Evolutionary conservation across 2,329 filamentous ascomycete genomes (phyloP).

Genomic region (Metarhizium robertsii): DNA sequence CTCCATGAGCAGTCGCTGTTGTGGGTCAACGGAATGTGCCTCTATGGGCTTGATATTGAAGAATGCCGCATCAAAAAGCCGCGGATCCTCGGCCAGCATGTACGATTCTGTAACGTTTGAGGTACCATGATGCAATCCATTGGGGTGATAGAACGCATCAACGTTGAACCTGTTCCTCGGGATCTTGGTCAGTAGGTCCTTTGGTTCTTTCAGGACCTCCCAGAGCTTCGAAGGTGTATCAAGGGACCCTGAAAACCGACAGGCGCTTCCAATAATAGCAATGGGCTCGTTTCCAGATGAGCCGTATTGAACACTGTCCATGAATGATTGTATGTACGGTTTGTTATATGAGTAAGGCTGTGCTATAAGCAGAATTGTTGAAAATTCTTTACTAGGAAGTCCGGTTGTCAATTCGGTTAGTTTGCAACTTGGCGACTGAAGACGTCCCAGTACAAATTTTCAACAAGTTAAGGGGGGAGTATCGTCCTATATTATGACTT

Average conservation of each 20-base stretch:
- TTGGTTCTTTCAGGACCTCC: slow-evolving; percentile 20
- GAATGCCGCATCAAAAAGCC: slow-evolving; percentile 29
- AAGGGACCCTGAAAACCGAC: slow-evolving; percentile 27
- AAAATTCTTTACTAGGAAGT: too few species aligned
- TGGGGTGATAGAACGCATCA: slow-evolving; percentile 15
- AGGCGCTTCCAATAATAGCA: slow-evolving; percentile 29
- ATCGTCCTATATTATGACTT: too few species aligned
- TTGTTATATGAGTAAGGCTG: too few species aligned
- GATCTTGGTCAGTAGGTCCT: slow-evolving; percentile 23
- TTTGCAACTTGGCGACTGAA: too few species aligned
- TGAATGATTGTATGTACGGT: too few species aligned
- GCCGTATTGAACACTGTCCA: too few species aligned
- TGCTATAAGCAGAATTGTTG: too few species aligned
- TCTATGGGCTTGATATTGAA: slow-evolving; percentile 12
- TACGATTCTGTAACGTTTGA: slow-evolving; percentile 13
- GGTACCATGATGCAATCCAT: slow-evolving; percentile 21
- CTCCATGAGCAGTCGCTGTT: slow-evolving; percentile 21
- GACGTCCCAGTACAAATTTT: too few species aligned
- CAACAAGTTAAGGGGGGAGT: too few species aligned
- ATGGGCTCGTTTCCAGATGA: slow-evolving; percentile 21
- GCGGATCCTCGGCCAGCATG: slow-evolving; percentile 26
- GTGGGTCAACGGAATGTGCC: slow-evolving; percentile 8
- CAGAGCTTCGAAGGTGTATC: slow-evolving; percentile 26
- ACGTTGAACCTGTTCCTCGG: slow-evolving; percentile 16
- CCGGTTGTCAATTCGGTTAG: too few species aligned